These are phyloP conservation scores for Hanseniaspora taiwanica DNA, from an alignment of 805 yeast species.

Conservation along the genomic window DNA sequence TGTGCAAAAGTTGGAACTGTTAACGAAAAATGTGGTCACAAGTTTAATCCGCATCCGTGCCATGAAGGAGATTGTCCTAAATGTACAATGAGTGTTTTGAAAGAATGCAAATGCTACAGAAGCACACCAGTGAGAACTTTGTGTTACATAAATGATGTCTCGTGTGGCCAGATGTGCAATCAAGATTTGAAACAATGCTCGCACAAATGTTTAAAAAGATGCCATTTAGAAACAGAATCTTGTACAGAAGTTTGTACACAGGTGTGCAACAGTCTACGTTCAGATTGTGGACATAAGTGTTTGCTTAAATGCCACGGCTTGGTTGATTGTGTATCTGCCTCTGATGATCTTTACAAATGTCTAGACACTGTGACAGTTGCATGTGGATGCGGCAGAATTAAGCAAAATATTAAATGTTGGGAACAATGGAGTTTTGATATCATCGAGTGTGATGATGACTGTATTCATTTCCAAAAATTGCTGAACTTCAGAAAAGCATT, in stretches of 20 bases:
- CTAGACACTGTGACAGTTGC: slow-evolving; percentile 32
- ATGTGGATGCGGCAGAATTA: slow-evolving; percentile 55
- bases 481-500: slow-evolving; percentile 52
- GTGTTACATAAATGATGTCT: slow-evolving; percentile 53
- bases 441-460: slow-evolving; percentile 49
- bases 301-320: slow-evolving; percentile 50
- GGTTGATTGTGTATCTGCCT: slow-evolving; percentile 26
- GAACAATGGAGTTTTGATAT: slow-evolving; percentile 25
- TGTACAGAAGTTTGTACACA: slow-evolving; percentile 50
- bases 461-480: slow-evolving; percentile 49
- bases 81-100: slow-evolving; percentile 51
- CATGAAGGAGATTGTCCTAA: slow-evolving; percentile 62
- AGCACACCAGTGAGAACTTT: slow-evolving; percentile 39
- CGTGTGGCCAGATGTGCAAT: slow-evolving; percentile 59
- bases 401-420: slow-evolving; percentile 13
- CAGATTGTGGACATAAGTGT: slow-evolving; percentile 59
- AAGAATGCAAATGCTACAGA: slow-evolving; percentile 51
- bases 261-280: slow-evolving; percentile 39
- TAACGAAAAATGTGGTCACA: slow-evolving; percentile 52
- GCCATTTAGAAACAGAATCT: slow-evolving; percentile 42
- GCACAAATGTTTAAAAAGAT: slow-evolving; percentile 37
- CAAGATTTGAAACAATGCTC: slow-evolving; percentile 32
- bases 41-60: slow-evolving; percentile 56
- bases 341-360: slow-evolving; percentile 36
- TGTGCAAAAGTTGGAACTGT: slow-evolving; percentile 36